These are phyloP conservation scores for Xanthoceras sorbifolium DNA, from an alignment of 345 rosid species.

Conservation along the genomic window DNA sequence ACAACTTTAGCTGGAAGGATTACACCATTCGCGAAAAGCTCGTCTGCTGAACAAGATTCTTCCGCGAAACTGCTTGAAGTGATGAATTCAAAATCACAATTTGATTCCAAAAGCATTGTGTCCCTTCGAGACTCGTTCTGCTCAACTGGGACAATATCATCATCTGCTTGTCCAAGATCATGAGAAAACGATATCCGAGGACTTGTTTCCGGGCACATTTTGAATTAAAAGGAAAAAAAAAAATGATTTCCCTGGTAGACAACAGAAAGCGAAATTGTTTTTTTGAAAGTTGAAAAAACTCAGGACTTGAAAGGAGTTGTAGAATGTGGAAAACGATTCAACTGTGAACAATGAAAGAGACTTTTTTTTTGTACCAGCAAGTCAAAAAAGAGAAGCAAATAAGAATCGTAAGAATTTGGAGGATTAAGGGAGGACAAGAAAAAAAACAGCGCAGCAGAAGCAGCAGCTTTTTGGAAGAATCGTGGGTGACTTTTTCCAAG, in stretches of 20 bases:
- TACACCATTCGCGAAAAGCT: conserved; percentile 73
- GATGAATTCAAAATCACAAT: conserved; percentile 76
- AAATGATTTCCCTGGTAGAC: no score
- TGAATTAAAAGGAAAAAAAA: conserved; percentile 3
- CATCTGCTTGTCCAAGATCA: conserved; percentile 48
- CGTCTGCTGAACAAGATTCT: conserved; percentile 69
- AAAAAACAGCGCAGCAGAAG: not conserved
- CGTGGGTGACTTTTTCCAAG: conserved; percentile 6
- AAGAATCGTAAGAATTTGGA: not conserved
- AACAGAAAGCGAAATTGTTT: no score
- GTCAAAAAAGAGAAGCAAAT: conserved; percentile 12
- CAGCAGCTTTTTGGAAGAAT: conserved; percentile 11
- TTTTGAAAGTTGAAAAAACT: not conserved
- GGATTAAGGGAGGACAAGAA: not conserved
- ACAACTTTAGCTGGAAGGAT: conserved; percentile 55
- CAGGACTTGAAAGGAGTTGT: not conserved
- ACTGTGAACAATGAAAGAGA: conserved; percentile 20
- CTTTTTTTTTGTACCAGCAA: not conserved
- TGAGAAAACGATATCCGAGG: conserved; percentile 62
- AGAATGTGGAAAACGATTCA: conserved; percentile 26
- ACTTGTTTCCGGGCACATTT: conserved; percentile 60
- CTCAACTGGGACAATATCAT: conserved; percentile 15
- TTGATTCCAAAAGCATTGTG: conserved; percentile 44
- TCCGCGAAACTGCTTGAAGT: conserved; percentile 39
- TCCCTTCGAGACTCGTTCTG: conserved; percentile 39